phyloP scores from a whole-genome alignment of 805 yeast genomes.

The Clavispora santaluciae region DNA sequence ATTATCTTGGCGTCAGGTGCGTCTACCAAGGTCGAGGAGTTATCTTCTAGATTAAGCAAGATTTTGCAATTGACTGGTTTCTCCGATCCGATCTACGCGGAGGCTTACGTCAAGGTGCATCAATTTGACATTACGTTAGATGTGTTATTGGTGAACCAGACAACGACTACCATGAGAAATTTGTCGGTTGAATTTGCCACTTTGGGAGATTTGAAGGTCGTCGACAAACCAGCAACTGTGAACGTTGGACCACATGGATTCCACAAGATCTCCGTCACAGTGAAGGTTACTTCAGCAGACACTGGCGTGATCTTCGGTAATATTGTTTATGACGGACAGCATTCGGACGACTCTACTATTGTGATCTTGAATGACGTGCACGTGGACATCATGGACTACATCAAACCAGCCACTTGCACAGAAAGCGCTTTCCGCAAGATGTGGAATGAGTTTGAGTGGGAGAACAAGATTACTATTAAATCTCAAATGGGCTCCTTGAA shows the following conservation, averaged over 20 bases:
- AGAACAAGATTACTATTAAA: slow-evolving; percentile 88
- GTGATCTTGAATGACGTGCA: slow-evolving; percentile 93
- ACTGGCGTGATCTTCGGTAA: slow-evolving; percentile 98
- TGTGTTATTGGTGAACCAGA: slow-evolving; percentile 90
- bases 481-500: slow-evolving; percentile 62
- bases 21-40: slow-evolving; percentile 49
- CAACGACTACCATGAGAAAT: slow-evolving; percentile 84
- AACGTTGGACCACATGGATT: slow-evolving; percentile 98
- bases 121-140: slow-evolving; percentile 95
- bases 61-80: slow-evolving; percentile 96
- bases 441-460: slow-evolving; percentile 99
- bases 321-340: slow-evolving; percentile 93
- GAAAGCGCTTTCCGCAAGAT: slow-evolving; percentile 89
- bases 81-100: slow-evolving; percentile 97
- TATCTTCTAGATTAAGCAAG: slow-evolving; percentile 77
- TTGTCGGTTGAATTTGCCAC: slow-evolving; percentile 93
- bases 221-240: slow-evolving; percentile 83
- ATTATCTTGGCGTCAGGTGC: slow-evolving; percentile 50
- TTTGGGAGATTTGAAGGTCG: slow-evolving; percentile 90
- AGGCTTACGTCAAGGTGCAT: slow-evolving; percentile 92
- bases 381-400: slow-evolving; percentile 95
- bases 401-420: slow-evolving; percentile 87
- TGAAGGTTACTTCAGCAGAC: slow-evolving; percentile 94
- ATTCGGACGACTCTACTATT: slow-evolving; percentile 82
- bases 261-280: slow-evolving; percentile 81